Conservation (phyloP, 306 rosid genomes). For the Casuarina equisetifolia region DNA sequence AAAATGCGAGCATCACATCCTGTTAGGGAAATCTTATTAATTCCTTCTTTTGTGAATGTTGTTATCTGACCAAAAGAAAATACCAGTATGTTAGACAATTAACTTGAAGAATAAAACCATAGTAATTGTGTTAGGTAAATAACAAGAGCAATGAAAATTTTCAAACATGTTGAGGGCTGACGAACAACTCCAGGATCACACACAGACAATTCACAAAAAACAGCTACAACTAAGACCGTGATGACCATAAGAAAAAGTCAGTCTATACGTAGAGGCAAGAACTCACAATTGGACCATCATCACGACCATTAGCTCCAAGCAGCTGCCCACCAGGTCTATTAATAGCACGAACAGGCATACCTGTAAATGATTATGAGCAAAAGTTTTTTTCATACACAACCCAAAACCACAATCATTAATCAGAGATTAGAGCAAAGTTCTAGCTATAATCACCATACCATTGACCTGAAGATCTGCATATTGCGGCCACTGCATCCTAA, state of each 20-base stretch:
- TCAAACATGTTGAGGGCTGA: not conserved
- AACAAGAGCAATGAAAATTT: slow-evolving; percentile 13
- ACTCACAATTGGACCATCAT: slow-evolving; percentile 97
- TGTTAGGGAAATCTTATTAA: slow-evolving; percentile 81
- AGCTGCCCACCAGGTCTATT: slow-evolving; percentile 92
- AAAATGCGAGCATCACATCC: slow-evolving; percentile 87
- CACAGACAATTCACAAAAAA: slow-evolving; percentile 16
- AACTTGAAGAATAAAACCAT: slow-evolving; percentile 7
- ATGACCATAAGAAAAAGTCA: slow-evolving; percentile 6
- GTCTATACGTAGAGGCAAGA: slow-evolving; percentile 6
- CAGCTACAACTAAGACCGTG: not conserved
- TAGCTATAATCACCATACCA: slow-evolving; percentile 51
- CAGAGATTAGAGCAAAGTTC: not conserved
- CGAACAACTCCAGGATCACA: slow-evolving; percentile 4
- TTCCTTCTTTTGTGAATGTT: slow-evolving; percentile 72
- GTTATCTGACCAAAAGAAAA: slow-evolving; percentile 72
- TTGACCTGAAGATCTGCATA: slow-evolving; percentile 87
- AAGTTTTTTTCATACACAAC: slow-evolving; percentile 9
- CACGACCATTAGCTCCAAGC: slow-evolving; percentile 98
- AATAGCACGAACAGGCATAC: slow-evolving; percentile 81
- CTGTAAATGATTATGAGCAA: slow-evolving; percentile 34
- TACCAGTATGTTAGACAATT: slow-evolving; percentile 13
- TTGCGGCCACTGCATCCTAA: slow-evolving; percentile 99
- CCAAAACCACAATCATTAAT: slow-evolving; percentile 8
- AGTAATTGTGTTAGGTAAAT: not conserved